These are phyloP conservation scores for Cladosporium sp. DNA, from an alignment of 2,329 filamentous ascomycete species.

Conservation along the genomic window DNA sequence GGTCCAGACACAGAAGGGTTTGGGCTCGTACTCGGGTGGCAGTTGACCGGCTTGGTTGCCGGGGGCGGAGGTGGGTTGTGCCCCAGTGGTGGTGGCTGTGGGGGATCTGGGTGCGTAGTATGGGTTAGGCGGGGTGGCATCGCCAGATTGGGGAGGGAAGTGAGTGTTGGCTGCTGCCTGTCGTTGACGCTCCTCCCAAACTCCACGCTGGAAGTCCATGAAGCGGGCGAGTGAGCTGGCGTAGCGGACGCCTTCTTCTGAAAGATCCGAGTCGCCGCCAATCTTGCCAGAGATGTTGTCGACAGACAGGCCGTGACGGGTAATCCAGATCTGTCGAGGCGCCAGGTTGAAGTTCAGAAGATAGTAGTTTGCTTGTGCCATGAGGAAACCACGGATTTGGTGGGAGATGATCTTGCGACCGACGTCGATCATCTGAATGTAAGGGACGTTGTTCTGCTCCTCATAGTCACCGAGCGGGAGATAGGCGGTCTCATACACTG, in stretches of 20 bases:
- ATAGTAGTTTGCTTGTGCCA: slow-evolving; percentile 89
- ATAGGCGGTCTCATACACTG: slow-evolving; percentile 91
- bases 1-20: slow-evolving; percentile 98
- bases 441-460: slow-evolving; percentile 85
- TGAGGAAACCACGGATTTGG: slow-evolving; percentile 86
- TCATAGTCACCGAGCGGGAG: slow-evolving; percentile 74
- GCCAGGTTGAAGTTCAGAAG: slow-evolving; percentile 95
- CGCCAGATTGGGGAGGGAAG: slow-evolving; percentile 86
- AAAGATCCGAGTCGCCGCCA: slow-evolving; percentile 83
- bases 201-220: slow-evolving; percentile 71
- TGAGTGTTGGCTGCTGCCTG: slow-evolving; percentile 71
- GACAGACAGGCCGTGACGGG: slow-evolving; percentile 82
- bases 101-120: slow-evolving; percentile 57
- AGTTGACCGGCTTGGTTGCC: slow-evolving; percentile 1
- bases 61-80: slow-evolving; percentile 9
- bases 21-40: slow-evolving; percentile 50
- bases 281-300: slow-evolving; percentile 88
- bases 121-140: slow-evolving; percentile 92
- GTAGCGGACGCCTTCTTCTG: slow-evolving; percentile 74
- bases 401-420: slow-evolving; percentile 90
- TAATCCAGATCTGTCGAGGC: slow-evolving; percentile 97
- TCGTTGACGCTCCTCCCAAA: slow-evolving; percentile 80
- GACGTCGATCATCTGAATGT: slow-evolving; percentile 97
- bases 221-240: slow-evolving; percentile 76
- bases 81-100: slow-evolving; percentile 19